A percentile compares a stretch with the other conserved stretches of the same genome.
Evolutionary conservation across 768 basidiomycete species (phyloP).

Genomic region (Panus rudis): DNA sequence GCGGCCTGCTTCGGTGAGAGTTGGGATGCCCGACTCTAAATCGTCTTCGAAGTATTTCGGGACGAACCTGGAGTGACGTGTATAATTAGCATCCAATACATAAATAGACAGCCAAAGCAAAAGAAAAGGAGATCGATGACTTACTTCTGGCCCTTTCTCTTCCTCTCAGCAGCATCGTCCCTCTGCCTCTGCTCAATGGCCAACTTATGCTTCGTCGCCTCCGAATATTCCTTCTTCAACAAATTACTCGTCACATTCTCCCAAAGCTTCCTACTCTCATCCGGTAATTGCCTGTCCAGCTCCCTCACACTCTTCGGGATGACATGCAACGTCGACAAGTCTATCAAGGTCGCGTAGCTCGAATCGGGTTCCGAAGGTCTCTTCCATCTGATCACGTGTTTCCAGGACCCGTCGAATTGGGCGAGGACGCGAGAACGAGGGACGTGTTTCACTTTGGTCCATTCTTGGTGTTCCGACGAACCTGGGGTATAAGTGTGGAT

Average conservation of each 20-base stretch:
- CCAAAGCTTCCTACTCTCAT: conserved; percentile 89
- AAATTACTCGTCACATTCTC: conserved; percentile 70
- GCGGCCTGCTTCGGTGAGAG: conserved; percentile 60
- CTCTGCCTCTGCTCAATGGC: conserved; percentile 90
- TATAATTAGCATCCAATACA: background rate
- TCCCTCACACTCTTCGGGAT: conserved; percentile 85
- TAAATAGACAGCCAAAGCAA: background rate
- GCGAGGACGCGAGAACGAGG: conserved; percentile 73
- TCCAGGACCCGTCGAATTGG: conserved; percentile 85
- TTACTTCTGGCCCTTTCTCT: conserved; percentile 70
- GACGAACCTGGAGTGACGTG: conserved; percentile 44
- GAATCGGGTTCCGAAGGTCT: conserved; percentile 27
- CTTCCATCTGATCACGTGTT: conserved; percentile 75
- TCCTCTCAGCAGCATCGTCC: conserved; percentile 82
- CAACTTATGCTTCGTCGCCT: conserved; percentile 90
- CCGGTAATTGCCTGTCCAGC: conserved; percentile 65
- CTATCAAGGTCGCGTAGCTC: conserved; percentile 66
- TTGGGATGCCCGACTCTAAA: conserved; percentile 57
- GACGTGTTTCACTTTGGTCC: conserved; percentile 88
- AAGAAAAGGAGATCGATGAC: conserved; percentile 28
- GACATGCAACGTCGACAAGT: conserved; percentile 61
- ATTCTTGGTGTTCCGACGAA: conserved; percentile 54
- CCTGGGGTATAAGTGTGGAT: conserved; percentile 75
- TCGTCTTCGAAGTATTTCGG: conserved; percentile 73
- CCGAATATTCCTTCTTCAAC: conserved; percentile 77